Evolutionary conservation across 139 green algal species (phyloP), one percentile per base, ranked within the genome.

Genomic region (Chlamydomonas sp.): DNA sequence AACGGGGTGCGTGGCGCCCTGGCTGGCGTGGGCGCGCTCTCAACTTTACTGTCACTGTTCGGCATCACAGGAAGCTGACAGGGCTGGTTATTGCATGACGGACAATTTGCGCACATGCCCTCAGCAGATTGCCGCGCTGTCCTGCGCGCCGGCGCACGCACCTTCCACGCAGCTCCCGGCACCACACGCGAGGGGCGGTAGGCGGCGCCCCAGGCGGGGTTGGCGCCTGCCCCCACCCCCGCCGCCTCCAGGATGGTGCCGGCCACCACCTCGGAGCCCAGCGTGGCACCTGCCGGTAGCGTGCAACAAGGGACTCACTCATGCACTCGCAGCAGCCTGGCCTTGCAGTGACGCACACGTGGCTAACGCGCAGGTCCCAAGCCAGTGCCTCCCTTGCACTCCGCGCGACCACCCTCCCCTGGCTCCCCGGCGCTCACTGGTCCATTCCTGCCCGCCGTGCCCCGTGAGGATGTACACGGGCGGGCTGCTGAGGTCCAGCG

Each of bases 401-500:
- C 61, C 78, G 49, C 18, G 63, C 3, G n/a, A 12, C 77, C 77
- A 68, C 12, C 77, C 8, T 20, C 78, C 78, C 16, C 77, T 63
- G 1, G 60, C 20, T 59, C 62, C 74, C 31, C 64, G 31, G 31
- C 31, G 16, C 76, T 73, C 60, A 85, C 85, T 49, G 61, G 77
- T 85, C 67, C 77, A 85, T 69, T 89, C 85, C 78, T 89, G 85
- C 1, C 85, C 68, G 9, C 68, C 77, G 60, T 89, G 78, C 0
- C 85, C 85, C 15, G 77, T 89, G 7, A 89, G 66, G 20, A 89
- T 76, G 78, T 86, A 86, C 20, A 80, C 61, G 5, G 83, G 83
- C 14, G 73, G 73, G 1, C 1, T 6, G 12, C 77, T 85, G n/a
- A 71, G 16, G n/a, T 84, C 77, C 59, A 89, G 78, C 64, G 85